These are phyloP conservation scores for Aspergillus vadensis DNA, from an alignment of 2,329 filamentous ascomycete genomes.

Conservation along the genomic window DNA sequence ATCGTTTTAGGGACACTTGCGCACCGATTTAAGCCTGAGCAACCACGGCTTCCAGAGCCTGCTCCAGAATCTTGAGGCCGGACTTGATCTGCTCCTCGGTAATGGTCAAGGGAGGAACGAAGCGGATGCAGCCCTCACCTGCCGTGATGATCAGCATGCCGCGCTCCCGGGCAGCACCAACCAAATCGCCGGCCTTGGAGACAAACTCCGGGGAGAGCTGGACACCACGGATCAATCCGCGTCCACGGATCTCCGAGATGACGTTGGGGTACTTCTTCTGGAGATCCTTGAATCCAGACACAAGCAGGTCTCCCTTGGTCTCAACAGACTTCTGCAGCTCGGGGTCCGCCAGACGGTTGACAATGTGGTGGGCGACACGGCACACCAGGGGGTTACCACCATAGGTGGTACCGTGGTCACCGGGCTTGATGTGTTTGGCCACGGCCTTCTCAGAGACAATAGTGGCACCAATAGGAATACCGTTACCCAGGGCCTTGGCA, in stretches of 20 bases:
- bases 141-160: constrained; percentile 90
- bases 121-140: constrained; percentile 86
- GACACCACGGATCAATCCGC: constrained; percentile 81
- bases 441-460: constrained; percentile 65
- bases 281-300: constrained; percentile 59
- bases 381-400: constrained; percentile 88
- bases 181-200: constrained; percentile 56
- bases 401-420: constrained; percentile 93
- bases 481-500: constrained; percentile 94
- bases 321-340: constrained; percentile 70
- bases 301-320: constrained; percentile 65
- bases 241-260: constrained; percentile 77
- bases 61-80: constrained; percentile 73
- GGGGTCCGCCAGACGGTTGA: constrained; percentile 71
- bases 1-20: not conserved
- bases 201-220: constrained; percentile 73
- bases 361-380: constrained; percentile 81
- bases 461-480: constrained; percentile 89
- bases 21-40: constrained; percentile 30
- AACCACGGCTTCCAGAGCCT: constrained; percentile 62
- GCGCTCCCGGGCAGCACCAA: constrained; percentile 83
- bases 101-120: constrained; percentile 85
- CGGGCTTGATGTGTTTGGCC: constrained; percentile 67
- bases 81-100: constrained; percentile 76
- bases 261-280: constrained; percentile 67